Evolutionary conservation across 2,329 filamentous ascomycete species (phyloP).

Genomic region (Lecanicillium sp.): DNA sequence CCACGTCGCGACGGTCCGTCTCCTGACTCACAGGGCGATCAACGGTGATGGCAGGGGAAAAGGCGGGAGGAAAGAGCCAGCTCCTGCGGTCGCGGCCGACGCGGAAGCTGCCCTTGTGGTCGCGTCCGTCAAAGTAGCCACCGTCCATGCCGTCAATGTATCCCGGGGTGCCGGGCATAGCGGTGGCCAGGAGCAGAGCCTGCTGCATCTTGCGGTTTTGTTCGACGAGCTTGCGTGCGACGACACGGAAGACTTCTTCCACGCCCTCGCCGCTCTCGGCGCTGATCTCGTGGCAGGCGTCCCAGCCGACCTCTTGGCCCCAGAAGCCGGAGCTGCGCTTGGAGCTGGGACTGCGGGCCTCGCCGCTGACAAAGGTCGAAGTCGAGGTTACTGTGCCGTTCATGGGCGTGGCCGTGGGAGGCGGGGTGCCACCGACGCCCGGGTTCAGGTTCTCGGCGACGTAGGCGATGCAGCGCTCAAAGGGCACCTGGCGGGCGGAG

Average conservation of each 20-base stretch:
- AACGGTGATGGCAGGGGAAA: constrained; percentile 46
- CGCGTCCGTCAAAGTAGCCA: constrained; percentile 46
- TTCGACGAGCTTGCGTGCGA: constrained; percentile 57
- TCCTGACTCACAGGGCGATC: constrained; percentile 34
- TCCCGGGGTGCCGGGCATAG: constrained; percentile 43
- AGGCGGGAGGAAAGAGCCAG: constrained; percentile 52
- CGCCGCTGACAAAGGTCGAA: constrained; percentile 28
- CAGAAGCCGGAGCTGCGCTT: constrained; percentile 73
- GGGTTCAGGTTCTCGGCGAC: constrained; percentile 87
- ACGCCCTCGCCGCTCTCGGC: constrained; percentile 93
- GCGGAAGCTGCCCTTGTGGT: constrained; percentile 46
- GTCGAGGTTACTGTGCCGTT: constrained; percentile 22
- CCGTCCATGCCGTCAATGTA: constrained; percentile 39
- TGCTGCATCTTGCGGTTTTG: constrained; percentile 59
- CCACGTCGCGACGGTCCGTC: constrained; percentile 14
- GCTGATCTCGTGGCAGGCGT: constrained; percentile 94
- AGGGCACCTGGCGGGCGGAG: constrained; percentile 72
- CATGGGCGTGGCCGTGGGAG: constrained; percentile 40
- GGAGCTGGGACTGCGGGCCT: constrained; percentile 54
- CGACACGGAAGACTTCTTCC: constrained; percentile 84
- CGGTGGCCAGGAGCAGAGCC: constrained; percentile 49
- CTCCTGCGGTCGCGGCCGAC: constrained; percentile 52
- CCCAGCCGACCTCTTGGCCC: constrained; percentile 92
- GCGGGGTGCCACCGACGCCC: constrained; percentile 59
- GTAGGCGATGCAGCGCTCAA: constrained; percentile 93